Conservation (phyloP, 495 filamentous ascomycete genomes). For the Neurospora sp. region DNA sequence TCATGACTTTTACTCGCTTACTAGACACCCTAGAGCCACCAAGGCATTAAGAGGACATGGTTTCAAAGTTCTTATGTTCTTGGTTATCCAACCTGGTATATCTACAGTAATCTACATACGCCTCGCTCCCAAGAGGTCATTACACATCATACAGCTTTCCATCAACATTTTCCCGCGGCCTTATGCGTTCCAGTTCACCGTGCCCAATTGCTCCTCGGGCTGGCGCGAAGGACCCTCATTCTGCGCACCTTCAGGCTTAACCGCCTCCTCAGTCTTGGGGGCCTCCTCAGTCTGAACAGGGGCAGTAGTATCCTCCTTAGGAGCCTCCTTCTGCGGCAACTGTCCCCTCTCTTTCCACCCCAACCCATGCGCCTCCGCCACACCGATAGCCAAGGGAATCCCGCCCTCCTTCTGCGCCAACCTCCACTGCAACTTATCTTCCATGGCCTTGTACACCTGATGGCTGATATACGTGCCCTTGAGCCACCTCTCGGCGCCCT, state of each 20-base stretch:
- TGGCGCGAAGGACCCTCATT: background rate
- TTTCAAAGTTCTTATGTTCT: background rate
- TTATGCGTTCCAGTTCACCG: background rate
- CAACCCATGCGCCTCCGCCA: background rate
- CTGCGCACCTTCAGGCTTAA: background rate
- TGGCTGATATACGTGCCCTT: slow-evolving; percentile 75
- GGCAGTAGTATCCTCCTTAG: background rate
- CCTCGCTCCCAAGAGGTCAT: background rate
- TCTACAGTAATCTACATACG: background rate
- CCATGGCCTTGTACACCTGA: slow-evolving; percentile 43
- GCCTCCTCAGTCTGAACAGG: background rate
- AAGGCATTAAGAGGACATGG: background rate
- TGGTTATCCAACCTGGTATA: background rate
- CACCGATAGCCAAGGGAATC: background rate
- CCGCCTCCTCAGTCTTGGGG: background rate
- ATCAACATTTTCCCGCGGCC: background rate
- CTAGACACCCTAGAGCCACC: too few species aligned
- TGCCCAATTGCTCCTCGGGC: background rate
- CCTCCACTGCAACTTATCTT: slow-evolving; percentile 31
- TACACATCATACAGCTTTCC: background rate
- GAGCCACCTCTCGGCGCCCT: slow-evolving; percentile 58
- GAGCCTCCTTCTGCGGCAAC: background rate
- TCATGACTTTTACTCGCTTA: background rate
- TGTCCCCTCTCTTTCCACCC: background rate
- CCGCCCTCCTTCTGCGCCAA: background rate